These are phyloP conservation scores for Backusella tuberculispora DNA, from an alignment of 192 early-diverging fungal genomes.

Conservation along the genomic window DNA sequence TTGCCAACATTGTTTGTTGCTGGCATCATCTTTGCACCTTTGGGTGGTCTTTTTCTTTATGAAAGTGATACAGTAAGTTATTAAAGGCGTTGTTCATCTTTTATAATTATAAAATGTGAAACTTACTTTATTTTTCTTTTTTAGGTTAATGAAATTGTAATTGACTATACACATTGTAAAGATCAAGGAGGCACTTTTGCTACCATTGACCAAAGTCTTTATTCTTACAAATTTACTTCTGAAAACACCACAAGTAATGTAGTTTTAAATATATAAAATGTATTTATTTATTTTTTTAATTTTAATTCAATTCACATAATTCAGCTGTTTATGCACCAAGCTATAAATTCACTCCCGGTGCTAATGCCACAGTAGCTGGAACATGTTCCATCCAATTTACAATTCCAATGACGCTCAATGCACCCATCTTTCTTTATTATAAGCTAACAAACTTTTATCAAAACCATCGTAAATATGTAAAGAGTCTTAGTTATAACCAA, in stretches of 20 bases:
- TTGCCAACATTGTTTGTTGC: conserved; percentile 94
- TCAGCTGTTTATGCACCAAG: conserved; percentile 32
- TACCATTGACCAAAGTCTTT: conserved; percentile 14
- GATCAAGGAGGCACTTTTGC: conserved; percentile 5
- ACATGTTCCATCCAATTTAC: conserved; percentile 77
- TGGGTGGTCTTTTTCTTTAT: conserved; percentile 90
- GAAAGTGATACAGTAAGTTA: conserved; percentile 79
- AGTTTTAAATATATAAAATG: background rate
- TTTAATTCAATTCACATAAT: background rate
- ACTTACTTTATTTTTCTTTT: too few relatives aligned
- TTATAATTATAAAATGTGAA: too few relatives aligned
- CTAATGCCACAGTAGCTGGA: background rate
- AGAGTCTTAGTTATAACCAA: conserved; percentile 84
- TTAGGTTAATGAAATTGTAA: conserved; percentile 83
- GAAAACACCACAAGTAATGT: conserved; percentile 41
- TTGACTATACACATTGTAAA: conserved; percentile 94
- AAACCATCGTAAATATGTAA: conserved; percentile 97
- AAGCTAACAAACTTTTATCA: conserved; percentile 98
- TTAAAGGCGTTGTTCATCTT: too few relatives aligned
- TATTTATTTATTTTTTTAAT: background rate
- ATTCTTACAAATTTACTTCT: conserved; percentile 42
- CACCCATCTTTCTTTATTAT: conserved; percentile 94
- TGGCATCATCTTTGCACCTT: conserved; percentile 93
- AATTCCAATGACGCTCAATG: conserved; percentile 65
- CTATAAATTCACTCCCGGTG: conserved; percentile 14